A percentile compares a stretch with the other conserved stretches of the same genome.
Conservation (phyloP, 805 yeast species). For the Saccharomyces kudriavzevii region DNA sequence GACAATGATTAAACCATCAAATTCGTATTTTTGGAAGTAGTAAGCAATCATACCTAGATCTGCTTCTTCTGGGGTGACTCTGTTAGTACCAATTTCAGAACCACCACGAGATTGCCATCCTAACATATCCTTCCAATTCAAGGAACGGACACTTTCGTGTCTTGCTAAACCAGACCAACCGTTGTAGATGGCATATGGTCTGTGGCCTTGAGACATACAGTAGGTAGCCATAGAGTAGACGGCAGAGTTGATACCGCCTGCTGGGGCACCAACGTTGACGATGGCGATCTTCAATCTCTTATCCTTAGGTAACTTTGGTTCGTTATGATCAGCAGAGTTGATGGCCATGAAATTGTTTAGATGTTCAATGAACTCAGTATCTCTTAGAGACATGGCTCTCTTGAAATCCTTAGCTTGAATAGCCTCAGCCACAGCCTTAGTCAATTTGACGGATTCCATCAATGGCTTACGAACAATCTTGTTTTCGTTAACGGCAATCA, state of each 20-base stretch:
- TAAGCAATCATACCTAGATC: constrained; percentile 67
- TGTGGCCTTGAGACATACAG: constrained; percentile 70
- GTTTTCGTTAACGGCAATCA: constrained; percentile 67
- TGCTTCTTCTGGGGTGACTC: constrained; percentile 56
- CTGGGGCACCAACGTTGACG: constrained; percentile 73
- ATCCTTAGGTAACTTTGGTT: constrained; percentile 46
- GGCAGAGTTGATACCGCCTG: constrained; percentile 74
- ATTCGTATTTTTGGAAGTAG: constrained; percentile 56
- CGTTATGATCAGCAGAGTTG: constrained; percentile 59
- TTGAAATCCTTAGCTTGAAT: constrained; percentile 59
- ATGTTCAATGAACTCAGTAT: constrained; percentile 60
- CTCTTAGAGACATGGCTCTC: constrained; percentile 63
- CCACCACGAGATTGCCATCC: constrained; percentile 74
- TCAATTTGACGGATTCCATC: constrained; percentile 63
- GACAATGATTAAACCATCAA: constrained; percentile 64
- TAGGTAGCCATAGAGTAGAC: constrained; percentile 65
- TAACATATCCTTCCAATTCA: constrained; percentile 62
- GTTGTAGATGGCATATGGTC: constrained; percentile 60
- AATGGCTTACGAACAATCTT: constrained; percentile 59
- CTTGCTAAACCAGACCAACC: constrained; percentile 67
- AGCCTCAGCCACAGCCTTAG: constrained; percentile 65
- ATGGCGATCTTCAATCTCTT: constrained; percentile 58
- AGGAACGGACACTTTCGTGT: constrained; percentile 50
- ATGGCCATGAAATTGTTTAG: constrained; percentile 55
- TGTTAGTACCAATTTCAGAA: constrained; percentile 73